Evolutionary conservation across 2,329 filamentous ascomycete genomes (phyloP), one percentile per base, ranked within the genome.

Genomic region (Sporothrix curviconia): DNA sequence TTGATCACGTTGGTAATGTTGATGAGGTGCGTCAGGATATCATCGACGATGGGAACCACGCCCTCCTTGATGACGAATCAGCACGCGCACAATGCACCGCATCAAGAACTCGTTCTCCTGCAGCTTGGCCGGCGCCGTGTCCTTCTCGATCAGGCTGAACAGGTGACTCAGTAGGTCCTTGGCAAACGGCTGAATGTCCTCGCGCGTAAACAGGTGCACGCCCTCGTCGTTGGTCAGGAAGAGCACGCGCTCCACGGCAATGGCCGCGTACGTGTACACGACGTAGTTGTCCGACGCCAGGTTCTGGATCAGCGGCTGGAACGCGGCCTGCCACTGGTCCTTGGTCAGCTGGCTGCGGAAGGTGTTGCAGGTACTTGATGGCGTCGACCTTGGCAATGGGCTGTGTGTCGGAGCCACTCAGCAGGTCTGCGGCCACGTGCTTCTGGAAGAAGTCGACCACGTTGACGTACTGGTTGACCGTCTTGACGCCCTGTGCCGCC

Each of bases 81-180:
- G 78, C 12, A 99, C 92, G 65, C 94, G 84, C 94, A 99, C 99
- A 57, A 96, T 90, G 67, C 94, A 99, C 66, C 91, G 89, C 92
- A 99, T 97, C 67, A 99, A 72, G 71, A 97, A 99, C 69, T 99
- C 94, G 68, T 99, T 99, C 73, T 99, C 94, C 69, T 99, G 94
- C 61, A 99, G 85, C 78, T 97, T 99, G 63, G 92, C 84, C 1
- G 95, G 87, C 11, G 88, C 86, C 4, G 80, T 78, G 65, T 96
- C 87, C 68, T 88, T 90, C 68, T 95, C 89, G 63, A 99, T 90
- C 54, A 99, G 79, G 62, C 86, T 86, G 78, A 99, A 97, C 12
- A 99, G 78, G 67, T 97, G 92, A 55, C 90, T 81, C 19, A 97
- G 77, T 2, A 99, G 81, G 64, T 95, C 90, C 70, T 91, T 92